Evolutionary conservation across 257 asterid genomes (phyloP).

Genomic region (Solanum peruvianum): DNA sequence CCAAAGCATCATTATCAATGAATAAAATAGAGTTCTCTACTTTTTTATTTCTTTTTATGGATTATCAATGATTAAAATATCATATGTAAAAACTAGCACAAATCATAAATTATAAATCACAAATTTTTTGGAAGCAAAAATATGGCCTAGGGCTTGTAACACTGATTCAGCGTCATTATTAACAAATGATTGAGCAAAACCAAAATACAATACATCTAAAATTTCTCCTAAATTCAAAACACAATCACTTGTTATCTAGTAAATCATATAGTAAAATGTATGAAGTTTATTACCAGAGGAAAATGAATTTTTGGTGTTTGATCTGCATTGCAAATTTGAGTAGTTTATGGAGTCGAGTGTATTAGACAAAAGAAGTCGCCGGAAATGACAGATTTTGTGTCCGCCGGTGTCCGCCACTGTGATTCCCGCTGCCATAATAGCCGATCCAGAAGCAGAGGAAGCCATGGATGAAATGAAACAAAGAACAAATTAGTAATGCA

Average conservation of each 20-base stretch:
- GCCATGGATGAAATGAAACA: slow-evolving; percentile 28
- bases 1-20: background rate
- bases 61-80: background rate
- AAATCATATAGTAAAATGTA: background rate
- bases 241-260: background rate
- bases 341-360: slow-evolving; percentile 11
- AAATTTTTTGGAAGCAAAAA: background rate
- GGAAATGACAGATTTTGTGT: slow-evolving; percentile 19
- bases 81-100: too few species aligned
- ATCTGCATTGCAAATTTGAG: slow-evolving; percentile 32
- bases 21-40: background rate
- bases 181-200: background rate
- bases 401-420: slow-evolving; percentile 1
- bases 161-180: background rate
- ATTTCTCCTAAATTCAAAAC: background rate
- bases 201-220: background rate
- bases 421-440: slow-evolving; percentile 24
- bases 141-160: background rate
- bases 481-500: background rate
- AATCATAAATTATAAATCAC: background rate
- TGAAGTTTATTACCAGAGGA: slow-evolving; percentile 31
- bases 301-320: slow-evolving; percentile 17
- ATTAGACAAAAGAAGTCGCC: slow-evolving; percentile 10
- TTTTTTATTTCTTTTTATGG: background rate
- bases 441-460: slow-evolving; percentile 49